Percentiles rank a stretch among this genome's conserved stretches.
phyloP scores from a whole-genome alignment of 495 filamentous ascomycete species.

The Xylaria sp. region DNA sequence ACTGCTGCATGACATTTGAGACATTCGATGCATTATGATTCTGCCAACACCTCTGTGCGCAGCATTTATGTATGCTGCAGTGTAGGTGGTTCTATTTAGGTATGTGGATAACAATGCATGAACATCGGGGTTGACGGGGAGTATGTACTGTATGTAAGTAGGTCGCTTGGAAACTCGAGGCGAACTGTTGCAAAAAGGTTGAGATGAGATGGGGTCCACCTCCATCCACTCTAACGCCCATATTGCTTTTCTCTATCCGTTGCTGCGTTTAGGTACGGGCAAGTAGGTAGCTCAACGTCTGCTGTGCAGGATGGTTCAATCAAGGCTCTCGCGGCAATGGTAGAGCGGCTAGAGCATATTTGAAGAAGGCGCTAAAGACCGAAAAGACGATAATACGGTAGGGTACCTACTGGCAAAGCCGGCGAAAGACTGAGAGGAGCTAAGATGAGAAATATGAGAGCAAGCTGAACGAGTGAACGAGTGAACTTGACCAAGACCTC shows the following conservation, averaged over 20 bases:
- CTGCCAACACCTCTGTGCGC: neutral
- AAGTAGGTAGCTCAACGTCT: neutral
- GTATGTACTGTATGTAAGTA: no score
- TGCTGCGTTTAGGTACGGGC: neutral
- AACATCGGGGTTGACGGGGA: neutral
- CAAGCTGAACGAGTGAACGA: neutral
- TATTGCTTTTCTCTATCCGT: neutral
- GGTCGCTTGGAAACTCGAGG: neutral
- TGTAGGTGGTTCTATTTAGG: neutral
- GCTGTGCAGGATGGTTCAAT: neutral
- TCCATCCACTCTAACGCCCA: neutral
- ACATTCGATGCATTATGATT: neutral
- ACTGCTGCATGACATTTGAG: slow-evolving; percentile 2
- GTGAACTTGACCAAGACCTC: neutral
- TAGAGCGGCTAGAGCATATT: neutral
- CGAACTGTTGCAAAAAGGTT: neutral
- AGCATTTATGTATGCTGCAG: neutral
- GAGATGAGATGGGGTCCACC: slow-evolving; percentile 7
- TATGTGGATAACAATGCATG: neutral
- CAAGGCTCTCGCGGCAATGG: neutral
- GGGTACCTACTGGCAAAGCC: no score
- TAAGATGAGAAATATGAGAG: neutral
- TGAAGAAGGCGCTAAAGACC: neutral
- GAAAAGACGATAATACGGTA: neutral
- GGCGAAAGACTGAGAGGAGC: neutral